Percentiles rank a stretch among this genome's conserved stretches.
Evolutionary conservation across 345 rosid genomes (phyloP).

Genomic region (Aegle marmelos): DNA sequence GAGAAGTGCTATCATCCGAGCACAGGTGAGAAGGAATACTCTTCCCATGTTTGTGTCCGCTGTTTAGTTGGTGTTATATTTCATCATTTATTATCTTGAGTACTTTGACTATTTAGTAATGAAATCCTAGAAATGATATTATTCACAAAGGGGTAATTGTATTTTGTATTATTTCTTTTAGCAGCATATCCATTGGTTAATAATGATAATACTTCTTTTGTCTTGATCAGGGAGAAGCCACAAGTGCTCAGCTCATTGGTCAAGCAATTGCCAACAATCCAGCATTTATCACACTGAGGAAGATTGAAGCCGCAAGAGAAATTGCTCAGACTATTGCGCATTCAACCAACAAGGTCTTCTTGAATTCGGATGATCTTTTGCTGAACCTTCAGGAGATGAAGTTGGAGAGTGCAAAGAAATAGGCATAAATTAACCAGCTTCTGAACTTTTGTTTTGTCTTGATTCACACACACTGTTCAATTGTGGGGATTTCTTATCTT

Average conservation of each 20-base stretch:
- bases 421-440: not conserved
- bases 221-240: conserved; percentile 78
- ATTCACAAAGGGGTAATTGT: not conserved
- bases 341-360: conserved; percentile 73
- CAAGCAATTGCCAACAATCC: conserved; percentile 91
- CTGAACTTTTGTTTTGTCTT: not conserved
- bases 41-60: not conserved
- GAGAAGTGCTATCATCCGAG: conserved; percentile 86
- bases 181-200: not conserved
- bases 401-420: conserved; percentile 46
- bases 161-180: not conserved
- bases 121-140: not conserved
- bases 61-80: not conserved
- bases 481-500: not conserved
- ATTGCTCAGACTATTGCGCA: conserved; percentile 73
- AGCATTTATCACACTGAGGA: conserved; percentile 87
- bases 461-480: not conserved
- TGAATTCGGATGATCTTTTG: conserved; percentile 69
- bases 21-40: conserved; percentile 50
- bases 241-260: conserved; percentile 90
- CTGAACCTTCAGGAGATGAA: conserved; percentile 80
- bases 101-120: not conserved
- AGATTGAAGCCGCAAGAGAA: conserved; percentile 94
- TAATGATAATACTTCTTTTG: not conserved
- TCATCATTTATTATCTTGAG: not conserved